phyloP scores from a whole-genome alignment of 257 asterid species.

The Henckelia pumila region DNA sequence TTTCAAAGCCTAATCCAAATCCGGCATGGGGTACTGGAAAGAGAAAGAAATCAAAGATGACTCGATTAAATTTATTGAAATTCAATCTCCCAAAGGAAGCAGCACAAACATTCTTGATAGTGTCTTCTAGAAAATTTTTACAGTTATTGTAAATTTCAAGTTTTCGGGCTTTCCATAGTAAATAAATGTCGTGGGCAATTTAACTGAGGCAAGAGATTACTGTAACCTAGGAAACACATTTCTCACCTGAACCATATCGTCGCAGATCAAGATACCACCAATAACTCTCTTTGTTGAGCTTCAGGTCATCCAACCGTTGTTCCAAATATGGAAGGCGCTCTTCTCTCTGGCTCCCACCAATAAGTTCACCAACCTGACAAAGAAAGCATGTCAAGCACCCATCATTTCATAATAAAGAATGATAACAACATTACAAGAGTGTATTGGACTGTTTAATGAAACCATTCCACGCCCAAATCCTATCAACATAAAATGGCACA shows the following conservation, averaged over 20 bases:
- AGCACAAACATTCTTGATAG: not conserved
- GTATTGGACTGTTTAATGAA: not conserved
- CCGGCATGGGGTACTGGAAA: constrained; percentile 94
- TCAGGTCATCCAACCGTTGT: constrained; percentile 71
- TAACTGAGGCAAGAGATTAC: not conserved
- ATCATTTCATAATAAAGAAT: not conserved
- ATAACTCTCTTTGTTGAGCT: constrained; percentile 89
- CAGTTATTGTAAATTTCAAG: not conserved
- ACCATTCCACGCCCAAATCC: not conserved
- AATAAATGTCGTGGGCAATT: not conserved
- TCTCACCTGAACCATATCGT: constrained; percentile 91
- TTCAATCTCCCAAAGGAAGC: not conserved
- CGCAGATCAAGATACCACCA: constrained; percentile 99
- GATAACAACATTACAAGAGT: not conserved
- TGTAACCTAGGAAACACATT: not conserved
- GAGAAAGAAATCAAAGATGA: not conserved
- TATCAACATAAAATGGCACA: not conserved
- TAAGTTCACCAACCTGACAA: constrained; percentile 85
- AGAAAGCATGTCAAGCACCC: constrained; percentile 21
- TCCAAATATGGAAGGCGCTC: constrained; percentile 87
- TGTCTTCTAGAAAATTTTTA: not conserved
- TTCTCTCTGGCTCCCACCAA: constrained; percentile 99
- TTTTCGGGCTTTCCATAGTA: not conserved
- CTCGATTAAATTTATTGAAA: not conserved
- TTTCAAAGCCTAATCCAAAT: constrained; percentile 93